Conservation (phyloP, 208 protist genomes). For the Wallacemonas rigidus region DNA sequence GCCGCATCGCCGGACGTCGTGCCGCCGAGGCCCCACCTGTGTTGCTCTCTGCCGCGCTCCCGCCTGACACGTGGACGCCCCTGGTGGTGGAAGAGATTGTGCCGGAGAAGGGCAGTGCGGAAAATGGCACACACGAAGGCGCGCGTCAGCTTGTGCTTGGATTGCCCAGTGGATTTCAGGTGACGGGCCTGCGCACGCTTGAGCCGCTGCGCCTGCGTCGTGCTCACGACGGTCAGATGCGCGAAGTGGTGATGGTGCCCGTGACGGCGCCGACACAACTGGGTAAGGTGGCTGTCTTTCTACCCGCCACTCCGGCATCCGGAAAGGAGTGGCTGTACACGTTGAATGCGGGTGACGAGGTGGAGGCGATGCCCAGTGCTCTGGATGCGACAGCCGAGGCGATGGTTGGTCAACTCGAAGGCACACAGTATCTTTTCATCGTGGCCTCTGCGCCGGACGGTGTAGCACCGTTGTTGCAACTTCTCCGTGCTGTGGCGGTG, state of each 20-base stretch:
- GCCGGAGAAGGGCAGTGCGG: slow-evolving; percentile 19
- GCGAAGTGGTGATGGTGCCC: slow-evolving; percentile 27
- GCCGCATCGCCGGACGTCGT: slow-evolving; percentile 31
- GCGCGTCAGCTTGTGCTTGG: slow-evolving; percentile 25
- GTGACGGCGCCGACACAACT: slow-evolving; percentile 22
- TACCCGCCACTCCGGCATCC: slow-evolving; percentile 3
- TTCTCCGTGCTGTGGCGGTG: slow-evolving; percentile 20
- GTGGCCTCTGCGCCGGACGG: slow-evolving; percentile 27
- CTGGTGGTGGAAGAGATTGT: slow-evolving; percentile 20
- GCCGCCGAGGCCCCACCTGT: background rate
- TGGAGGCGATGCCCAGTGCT: slow-evolving; percentile 25
- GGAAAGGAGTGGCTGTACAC: slow-evolving; percentile 22
- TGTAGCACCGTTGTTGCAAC: slow-evolving; percentile 31
- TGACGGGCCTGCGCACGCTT: slow-evolving; percentile 28
- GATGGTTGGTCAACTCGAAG: slow-evolving; percentile 6
- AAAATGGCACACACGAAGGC: slow-evolving; percentile 12
- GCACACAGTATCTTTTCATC: slow-evolving; percentile 6
- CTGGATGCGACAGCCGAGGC: background rate
- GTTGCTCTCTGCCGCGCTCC: slow-evolving; percentile 9
- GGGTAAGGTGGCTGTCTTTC: slow-evolving; percentile 30
- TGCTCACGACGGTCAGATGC: background rate
- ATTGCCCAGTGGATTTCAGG: slow-evolving; percentile 28
- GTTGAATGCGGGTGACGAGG: slow-evolving; percentile 31
- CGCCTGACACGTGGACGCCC: slow-evolving; percentile 12
- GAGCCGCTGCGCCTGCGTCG: slow-evolving; percentile 26